Conservation (phyloP, 371 early-diverging fungal species). For the Rhizopus sp. region DNA sequence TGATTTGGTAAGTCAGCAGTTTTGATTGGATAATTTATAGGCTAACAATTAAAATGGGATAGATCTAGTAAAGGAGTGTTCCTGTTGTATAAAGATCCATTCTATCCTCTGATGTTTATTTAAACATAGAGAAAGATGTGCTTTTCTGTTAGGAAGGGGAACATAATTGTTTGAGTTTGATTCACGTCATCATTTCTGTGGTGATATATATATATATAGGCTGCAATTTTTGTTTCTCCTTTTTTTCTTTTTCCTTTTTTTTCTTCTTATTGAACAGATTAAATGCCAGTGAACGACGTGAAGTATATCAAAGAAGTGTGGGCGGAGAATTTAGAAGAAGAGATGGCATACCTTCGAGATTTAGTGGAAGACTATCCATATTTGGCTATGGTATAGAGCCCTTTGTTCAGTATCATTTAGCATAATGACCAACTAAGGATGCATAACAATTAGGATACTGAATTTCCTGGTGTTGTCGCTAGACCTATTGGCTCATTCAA, state of each 20-base stretch:
- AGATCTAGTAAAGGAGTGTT: too few species aligned
- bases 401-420: not conserved
- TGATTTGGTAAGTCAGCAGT: too few species aligned
- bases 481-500: conserved; percentile 97
- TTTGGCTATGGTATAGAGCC: conserved; percentile 87
- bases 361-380: conserved; percentile 94
- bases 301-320: conserved; percentile 91
- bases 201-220: conserved; percentile 7
- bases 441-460: conserved; percentile 85
- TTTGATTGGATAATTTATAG: too few species aligned
- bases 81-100: too few species aligned
- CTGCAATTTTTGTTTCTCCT: not conserved
- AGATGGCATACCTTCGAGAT: conserved; percentile 91
- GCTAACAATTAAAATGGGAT: too few species aligned
- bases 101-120: too few species aligned
- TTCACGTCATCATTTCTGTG: not conserved
- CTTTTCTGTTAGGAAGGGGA: too few species aligned
- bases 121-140: too few species aligned
- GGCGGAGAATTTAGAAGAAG: conserved; percentile 97
- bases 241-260: conserved; percentile 1
- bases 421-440: not conserved
- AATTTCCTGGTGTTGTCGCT: conserved; percentile 99
- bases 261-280: not conserved
- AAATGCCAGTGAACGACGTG: conserved; percentile 50
- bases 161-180: too few species aligned